These are phyloP conservation scores for Russula brevipes DNA, from an alignment of 768 basidiomycete genomes.

Conservation along the genomic window DNA sequence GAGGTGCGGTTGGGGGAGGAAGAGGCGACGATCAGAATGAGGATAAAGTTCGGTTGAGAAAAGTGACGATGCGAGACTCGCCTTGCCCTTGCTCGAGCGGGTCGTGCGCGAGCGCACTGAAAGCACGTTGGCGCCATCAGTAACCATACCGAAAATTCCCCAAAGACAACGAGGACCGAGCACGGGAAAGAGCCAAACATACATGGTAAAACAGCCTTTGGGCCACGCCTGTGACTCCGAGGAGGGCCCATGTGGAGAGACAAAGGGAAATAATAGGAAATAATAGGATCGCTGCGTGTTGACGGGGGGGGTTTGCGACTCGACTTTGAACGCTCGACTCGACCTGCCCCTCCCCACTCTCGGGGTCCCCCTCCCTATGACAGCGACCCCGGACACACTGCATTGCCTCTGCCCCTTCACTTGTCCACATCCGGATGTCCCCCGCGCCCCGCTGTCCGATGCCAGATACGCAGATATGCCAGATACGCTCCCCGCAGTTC, in stretches of 20 bases:
- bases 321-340: background rate
- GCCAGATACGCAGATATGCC: too few relatives aligned
- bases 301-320: conserved; percentile 22
- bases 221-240: conserved; percentile 22
- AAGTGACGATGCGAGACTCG: conserved; percentile 31
- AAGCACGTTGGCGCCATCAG: conserved; percentile 27
- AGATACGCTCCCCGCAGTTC: too few relatives aligned
- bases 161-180: background rate
- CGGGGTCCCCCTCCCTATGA: conserved; percentile 14
- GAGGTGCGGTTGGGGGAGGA: background rate
- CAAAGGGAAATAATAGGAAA: conserved; percentile 12
- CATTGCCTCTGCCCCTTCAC: background rate
- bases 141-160: conserved; percentile 11
- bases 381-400: background rate
- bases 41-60: background rate
- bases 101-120: conserved; percentile 55
- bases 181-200: conserved; percentile 6
- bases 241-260: conserved; percentile 22
- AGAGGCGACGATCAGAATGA: conserved; percentile 3
- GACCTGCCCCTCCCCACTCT: background rate
- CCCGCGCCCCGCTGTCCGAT: too few relatives aligned
- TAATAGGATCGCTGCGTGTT: conserved; percentile 15
- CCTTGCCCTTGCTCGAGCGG: conserved; percentile 53
- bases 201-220: conserved; percentile 20
- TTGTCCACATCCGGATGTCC: too few relatives aligned